Conservation (phyloP, 345 rosid genomes). For the Erucastrum elatum region DNA sequence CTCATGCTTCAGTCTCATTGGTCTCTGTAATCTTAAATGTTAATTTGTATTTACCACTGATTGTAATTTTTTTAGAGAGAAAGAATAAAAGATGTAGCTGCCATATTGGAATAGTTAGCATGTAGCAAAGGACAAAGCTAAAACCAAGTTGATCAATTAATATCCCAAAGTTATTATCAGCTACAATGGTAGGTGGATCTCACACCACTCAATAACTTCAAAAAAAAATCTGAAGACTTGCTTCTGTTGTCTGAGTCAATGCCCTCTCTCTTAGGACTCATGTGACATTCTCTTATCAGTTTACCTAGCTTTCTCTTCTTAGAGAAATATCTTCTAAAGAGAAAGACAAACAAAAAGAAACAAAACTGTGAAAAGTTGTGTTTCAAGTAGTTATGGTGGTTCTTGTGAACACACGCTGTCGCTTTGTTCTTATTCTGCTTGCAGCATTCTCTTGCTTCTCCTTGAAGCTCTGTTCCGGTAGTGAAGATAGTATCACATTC, state of each 20-base stretch:
- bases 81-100: neutral
- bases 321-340: neutral
- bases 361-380: neutral
- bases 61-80: neutral
- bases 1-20: conserved; percentile 75
- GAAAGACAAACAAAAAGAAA: neutral
- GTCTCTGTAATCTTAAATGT: conserved; percentile 52
- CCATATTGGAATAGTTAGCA: neutral
- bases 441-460: conserved; percentile 3
- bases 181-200: neutral
- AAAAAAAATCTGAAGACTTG: neutral
- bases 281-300: neutral
- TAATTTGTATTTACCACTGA: neutral
- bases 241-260: neutral
- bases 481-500: neutral
- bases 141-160: neutral
- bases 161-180: neutral
- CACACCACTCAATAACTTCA: neutral
- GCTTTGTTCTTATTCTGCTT: neutral
- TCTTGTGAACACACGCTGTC: neutral
- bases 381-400: conserved; percentile 2
- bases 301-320: neutral
- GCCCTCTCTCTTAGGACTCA: neutral
- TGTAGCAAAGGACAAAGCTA: neutral
- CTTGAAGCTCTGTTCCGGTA: neutral